Evolutionary conservation across 192 early-diverging fungal genomes (phyloP).

Genomic region (Dissophora globulifera): DNA sequence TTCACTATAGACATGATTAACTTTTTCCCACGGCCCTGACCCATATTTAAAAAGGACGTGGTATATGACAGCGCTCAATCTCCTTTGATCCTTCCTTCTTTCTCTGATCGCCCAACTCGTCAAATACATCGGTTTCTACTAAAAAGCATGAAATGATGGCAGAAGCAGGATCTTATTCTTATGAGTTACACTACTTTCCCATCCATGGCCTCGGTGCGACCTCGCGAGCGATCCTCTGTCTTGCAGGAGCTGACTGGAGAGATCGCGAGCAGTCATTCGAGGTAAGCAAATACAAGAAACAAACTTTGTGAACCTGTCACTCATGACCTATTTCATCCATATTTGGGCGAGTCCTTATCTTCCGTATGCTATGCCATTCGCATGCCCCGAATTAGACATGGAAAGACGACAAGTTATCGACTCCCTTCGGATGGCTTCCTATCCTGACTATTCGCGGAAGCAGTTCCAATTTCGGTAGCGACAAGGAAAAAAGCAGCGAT

Average conservation of each 20-base stretch:
- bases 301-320: no score
- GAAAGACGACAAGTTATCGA: constrained; percentile 47
- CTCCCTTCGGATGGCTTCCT: constrained; percentile 60
- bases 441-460: constrained; percentile 32
- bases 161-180: neutral
- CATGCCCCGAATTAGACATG: constrained; percentile 33
- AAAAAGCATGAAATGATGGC: constrained; percentile 9
- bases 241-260: constrained; percentile 15
- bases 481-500: constrained; percentile 5
- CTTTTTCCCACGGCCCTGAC: no score
- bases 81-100: no score
- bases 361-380: neutral
- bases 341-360: no score
- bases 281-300: constrained; percentile 2
- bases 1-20: no score
- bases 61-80: no score
- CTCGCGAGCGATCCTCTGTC: constrained; percentile 16
- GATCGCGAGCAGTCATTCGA: constrained; percentile 25
- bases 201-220: constrained; percentile 30
- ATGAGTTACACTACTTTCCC: constrained; percentile 30
- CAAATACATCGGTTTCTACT: no score
- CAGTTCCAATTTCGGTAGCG: no score
- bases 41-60: no score
- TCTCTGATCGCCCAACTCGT: no score
- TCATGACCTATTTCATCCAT: no score